Base-by-base conservation (phyloP, 2,329 filamentous ascomycete genomes). In the Fusarium sarcochroum region DNA sequence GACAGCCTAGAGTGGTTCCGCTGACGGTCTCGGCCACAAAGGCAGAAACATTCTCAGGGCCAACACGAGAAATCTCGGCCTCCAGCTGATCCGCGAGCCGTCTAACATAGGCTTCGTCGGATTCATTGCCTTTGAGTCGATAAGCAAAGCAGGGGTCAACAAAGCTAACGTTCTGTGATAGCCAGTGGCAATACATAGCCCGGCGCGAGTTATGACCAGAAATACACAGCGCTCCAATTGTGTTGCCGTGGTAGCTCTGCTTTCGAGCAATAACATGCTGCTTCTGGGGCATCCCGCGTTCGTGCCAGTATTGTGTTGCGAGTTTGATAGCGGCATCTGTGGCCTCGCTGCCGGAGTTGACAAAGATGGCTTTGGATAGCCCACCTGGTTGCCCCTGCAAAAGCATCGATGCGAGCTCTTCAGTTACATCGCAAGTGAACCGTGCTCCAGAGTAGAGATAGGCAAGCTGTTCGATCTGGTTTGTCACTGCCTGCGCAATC, bases 211-310 rank as follows among this genome's bases (percentile, higher is more conserved):
- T 35, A 20, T 71, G 60, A 3, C 64, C 64, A 32, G 81, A 80
- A 3, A 84, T 73, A 8, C 77, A 80, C 53, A 86, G 76, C 1
- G 83, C 76, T 0, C 82, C 84, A 13, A 85, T 75, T 0, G 84
- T 86, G 58, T 83, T 85, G 7, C 85, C 84, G 69, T 87, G 85
- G 59, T 86, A 86, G 6, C 76, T 79, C 63, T 84, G 81, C 20
- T 77, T 75, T 4, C 84, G 73, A 0, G 79, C 76, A n/a, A 87
- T 81, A 63, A 84, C 80, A 44, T 80, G 77, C 6, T 75, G 68
- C 5, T 83, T 75, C 56, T 80, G 53, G 3, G 76, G 69, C 53
- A 81, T 70, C 10, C 76, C 76, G 5, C 72, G 73, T 48, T 85
- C 83, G 18, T 79, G 73, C 64, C 78, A 83, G 66, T 85, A 86